Evolutionary conservation across 176 grass and related monocot species (phyloP), one percentile per base, ranked within the genome.

Genomic region (Cenchrus fungigraminus): DNA sequence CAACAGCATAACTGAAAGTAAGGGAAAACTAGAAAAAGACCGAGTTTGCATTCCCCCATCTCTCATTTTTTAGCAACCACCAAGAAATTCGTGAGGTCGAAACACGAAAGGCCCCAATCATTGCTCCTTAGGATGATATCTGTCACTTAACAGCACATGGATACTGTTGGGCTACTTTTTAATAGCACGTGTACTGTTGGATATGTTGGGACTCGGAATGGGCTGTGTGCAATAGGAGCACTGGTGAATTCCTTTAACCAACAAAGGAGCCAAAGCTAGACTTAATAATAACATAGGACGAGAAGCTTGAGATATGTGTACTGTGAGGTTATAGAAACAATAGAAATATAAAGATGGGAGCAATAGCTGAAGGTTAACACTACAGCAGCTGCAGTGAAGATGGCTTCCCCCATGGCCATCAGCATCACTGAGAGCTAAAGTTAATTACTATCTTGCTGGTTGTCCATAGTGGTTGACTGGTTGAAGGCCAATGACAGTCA

Each of bases 1-100:
- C 34, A 32, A 68, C 65, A 62, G 59, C 15, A 81, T 9, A 79
- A 89, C 34, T 11, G 71, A 69, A 80, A 74, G 51, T 47, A 42
- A 22, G 7, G 50, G 31, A 53, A 55, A 68, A 20, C 12, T 68
- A 19, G 8, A 67, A 54, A 69, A 55, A 6, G 17, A 40, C 32
- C 32, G 52, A 12, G 52, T 40, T 40, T 76, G 29, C 51, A 55
- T 56, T 76, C 31, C 51, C 8, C 10, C 9, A 40, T 57, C 43
- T 46, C 56, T 22, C 20, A 22, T 15, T 45, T 61, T 42, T n/a
- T 9, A 60, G 74, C 16, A 42, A 76, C 57, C 32, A 77, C 54
- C 34, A 58, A 76, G 16, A 42, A 76, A 59, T 76, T 34, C 20
- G 16, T 59, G 17, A 12, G 9, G 60, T 65, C 14, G 10, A 28